These are phyloP conservation scores for Boletus tomentosulus DNA, from an alignment of 768 basidiomycete species.

Conservation along the genomic window DNA sequence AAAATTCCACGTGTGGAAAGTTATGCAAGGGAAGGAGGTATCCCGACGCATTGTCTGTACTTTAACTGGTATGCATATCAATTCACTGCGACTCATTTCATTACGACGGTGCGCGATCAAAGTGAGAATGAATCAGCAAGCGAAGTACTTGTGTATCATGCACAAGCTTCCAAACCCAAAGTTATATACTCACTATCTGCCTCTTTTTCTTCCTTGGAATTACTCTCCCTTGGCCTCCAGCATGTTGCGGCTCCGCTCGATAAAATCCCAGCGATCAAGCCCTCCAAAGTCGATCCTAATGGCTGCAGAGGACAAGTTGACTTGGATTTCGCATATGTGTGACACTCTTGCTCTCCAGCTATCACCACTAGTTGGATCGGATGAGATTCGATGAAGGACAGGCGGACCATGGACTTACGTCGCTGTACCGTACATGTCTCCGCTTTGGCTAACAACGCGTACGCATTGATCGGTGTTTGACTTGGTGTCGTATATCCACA, in stretches of 20 bases:
- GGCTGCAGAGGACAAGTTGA: slow-evolving; percentile 53
- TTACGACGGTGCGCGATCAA: background rate
- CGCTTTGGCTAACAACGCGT: slow-evolving; percentile 57
- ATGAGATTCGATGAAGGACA: slow-evolving; percentile 1
- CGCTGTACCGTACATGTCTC: slow-evolving; percentile 71
- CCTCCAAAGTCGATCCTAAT: slow-evolving; percentile 77
- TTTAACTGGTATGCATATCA: slow-evolving; percentile 18
- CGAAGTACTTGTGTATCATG: background rate
- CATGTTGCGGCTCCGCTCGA: slow-evolving; percentile 60
- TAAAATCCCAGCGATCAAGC: slow-evolving; percentile 66
- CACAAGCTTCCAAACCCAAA: background rate
- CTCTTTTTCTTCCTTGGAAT: background rate
- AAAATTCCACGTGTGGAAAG: slow-evolving; percentile 24
- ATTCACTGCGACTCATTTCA: slow-evolving; percentile 15
- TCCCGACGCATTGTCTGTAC: slow-evolving; percentile 25
- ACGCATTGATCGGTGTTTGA: slow-evolving; percentile 67
- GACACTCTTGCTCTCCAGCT: slow-evolving; percentile 74
- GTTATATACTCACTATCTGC: background rate
- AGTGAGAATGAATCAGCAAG: too few species aligned
- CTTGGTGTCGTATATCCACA: slow-evolving; percentile 73
- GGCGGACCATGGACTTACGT: slow-evolving; percentile 48
- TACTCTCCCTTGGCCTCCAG: slow-evolving; percentile 40
- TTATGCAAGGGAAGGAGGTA: slow-evolving; percentile 13
- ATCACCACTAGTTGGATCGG: slow-evolving; percentile 52
- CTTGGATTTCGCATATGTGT: slow-evolving; percentile 71